Evolutionary conservation across 1,284 basidiomycete genomes (phyloP), one percentile per base, ranked within the genome.

Genomic region (Abortiporus biennis): DNA sequence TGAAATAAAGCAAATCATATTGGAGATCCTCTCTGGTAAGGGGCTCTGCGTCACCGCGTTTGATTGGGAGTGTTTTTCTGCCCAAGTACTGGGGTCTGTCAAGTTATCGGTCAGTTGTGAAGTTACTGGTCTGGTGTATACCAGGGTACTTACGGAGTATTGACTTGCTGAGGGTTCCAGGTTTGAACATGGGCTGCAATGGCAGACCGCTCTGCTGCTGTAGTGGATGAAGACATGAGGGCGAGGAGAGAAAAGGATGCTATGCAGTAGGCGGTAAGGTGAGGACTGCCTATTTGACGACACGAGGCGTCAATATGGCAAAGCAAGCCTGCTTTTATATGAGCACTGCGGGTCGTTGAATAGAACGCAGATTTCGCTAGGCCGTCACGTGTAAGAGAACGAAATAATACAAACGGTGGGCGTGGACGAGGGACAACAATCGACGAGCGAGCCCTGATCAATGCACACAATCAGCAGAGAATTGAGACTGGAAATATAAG

Each of bases 1-100:
- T 74, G 54, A 69, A 65, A 50, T 76, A 63, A 42, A 92, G 76
- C 30, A 90, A 68, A 56, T 86, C 82, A 59, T 78, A 86, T 63
- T 90, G 85, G 42, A 89, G 72, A 62, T 89, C 86, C 42, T 65
- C 64, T 36, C 80, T 71, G 45, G 70, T 76, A 39, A 83, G 63
- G 29, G 78, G 74, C 53, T 80, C 76, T 21, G 75, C 77, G 54
- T 83, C 80, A 39, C 60, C 64, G 53, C 72, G 72, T 61, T 81
- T 79, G 54, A 81, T 72, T 24, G 66, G 66, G 13, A 67, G 60
- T 3, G 62, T 62, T 55, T 68, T 68, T 39, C 64, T 54, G 30
- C 65, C 63, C 43, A 63, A 57, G 45, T 63, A 66, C 37, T 64
- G 64, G 21, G 64, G 58, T 36, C 62, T 65, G 49, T 38, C 8